Evolutionary conservation across 2,329 filamentous ascomycete species (phyloP), one percentile per base, ranked within the genome.

Genomic region (Penicillium sp.): DNA sequence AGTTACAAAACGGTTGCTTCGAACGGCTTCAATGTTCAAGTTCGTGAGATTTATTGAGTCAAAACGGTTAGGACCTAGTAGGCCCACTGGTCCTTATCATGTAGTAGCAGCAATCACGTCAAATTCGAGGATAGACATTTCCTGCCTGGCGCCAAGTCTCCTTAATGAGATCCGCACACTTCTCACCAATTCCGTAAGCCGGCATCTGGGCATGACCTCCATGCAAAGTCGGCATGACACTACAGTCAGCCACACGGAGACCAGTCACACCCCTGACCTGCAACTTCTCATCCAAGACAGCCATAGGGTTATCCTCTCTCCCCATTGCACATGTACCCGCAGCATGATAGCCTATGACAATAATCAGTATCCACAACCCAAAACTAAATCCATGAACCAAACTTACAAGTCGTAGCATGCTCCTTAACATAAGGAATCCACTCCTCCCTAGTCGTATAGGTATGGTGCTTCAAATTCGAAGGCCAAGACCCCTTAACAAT

Each of bases 401-500:
- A 72, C 77, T 76, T 75, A 82, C 84, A 86, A 24, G 84, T 86
- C 2, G 83, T 85, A n/a, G 82, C 84, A 66, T 86, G 77, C 31
- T 86, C 72, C 64, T 78, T 82, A 6, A 87, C 81, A 63, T 81
- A 82, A 0, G 79, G 76, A 35, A 81, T 74, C 85, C 85, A 87
- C 42, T 87, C 77, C 64, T 86, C 82, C 14, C 84, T 75, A 1
- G 74, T 80, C 52, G 74, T 83, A 65, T 80, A 78, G 49, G 68
- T 70, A 68, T 87, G 82, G 60, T 87, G 84, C 1, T 66, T 76
- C 44, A 79, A 65, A 29, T 79, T 74, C 14, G 72, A 63, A 0
- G 85, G 85, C 84, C 85, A 88, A 11, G 82, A 80, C 0, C 85
- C 85, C 64, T 84, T 84, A 13, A 87, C 78, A 6, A 87, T 74